phyloP scores from a whole-genome alignment of 257 asterid genomes.

The Nemophila menziesii region DNA sequence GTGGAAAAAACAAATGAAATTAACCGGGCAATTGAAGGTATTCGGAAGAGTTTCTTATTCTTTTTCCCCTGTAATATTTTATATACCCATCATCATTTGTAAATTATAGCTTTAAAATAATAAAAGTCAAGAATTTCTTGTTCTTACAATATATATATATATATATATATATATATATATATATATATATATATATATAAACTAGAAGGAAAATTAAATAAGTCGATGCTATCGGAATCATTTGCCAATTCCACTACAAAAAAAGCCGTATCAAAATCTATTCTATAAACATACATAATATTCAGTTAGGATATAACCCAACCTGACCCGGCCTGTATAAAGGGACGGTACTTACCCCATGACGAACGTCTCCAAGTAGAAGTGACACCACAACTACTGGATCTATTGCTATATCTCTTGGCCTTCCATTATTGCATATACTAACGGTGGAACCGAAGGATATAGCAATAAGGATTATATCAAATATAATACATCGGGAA shows the following conservation, averaged over 20 bases:
- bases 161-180: no score
- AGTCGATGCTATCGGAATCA: conserved; percentile 52
- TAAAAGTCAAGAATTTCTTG: not conserved
- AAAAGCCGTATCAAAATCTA: not conserved
- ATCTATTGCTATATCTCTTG: conserved; percentile 81
- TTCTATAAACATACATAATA: not conserved
- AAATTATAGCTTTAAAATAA: not conserved
- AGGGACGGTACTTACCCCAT: conserved; percentile 29
- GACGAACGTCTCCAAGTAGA: conserved; percentile 50
- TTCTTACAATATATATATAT: conserved; percentile 38
- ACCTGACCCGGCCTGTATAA: not conserved
- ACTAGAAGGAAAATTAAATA: conserved; percentile 55
- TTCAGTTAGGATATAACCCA: not conserved
- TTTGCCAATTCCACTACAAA: conserved; percentile 80
- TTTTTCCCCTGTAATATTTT: conserved; percentile 51
- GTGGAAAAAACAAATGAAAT: conserved; percentile 67
- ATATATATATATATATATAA: no score
- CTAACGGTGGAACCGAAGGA: conserved; percentile 76
- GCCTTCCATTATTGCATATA: conserved; percentile 82
- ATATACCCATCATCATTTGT: no score
- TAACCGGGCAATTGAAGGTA: conserved; percentile 79
- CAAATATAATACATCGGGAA: no score
- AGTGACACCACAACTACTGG: conserved; percentile 92
- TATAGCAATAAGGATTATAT: no score
- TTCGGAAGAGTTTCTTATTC: conserved; percentile 60